A percentile compares a stretch with the other conserved stretches of the same genome.
Conservation (phyloP, 208 protist species). For the Leishmania martiniquensis region DNA sequence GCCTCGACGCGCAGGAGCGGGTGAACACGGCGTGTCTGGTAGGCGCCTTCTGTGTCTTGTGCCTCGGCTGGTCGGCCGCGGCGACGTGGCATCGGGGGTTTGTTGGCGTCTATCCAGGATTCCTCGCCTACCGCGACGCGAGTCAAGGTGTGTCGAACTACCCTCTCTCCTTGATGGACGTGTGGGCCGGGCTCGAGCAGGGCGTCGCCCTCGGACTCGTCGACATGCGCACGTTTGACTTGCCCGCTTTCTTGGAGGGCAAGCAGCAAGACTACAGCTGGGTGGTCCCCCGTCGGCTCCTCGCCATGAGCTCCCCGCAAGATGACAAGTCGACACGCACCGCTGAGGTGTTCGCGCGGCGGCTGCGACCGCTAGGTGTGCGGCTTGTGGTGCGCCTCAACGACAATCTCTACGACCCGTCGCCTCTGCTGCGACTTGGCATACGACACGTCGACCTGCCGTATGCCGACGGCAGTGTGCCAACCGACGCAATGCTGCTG, state of each 20-base stretch:
- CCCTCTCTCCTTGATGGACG: slow-evolving; percentile 84
- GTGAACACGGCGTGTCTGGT: slow-evolving; percentile 89
- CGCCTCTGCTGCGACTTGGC: slow-evolving; percentile 80
- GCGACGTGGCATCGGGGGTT: slow-evolving; percentile 65
- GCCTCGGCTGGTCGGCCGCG: slow-evolving; percentile 58
- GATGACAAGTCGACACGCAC: slow-evolving; percentile 36
- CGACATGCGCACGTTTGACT: slow-evolving; percentile 88
- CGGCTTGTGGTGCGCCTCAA: slow-evolving; percentile 95
- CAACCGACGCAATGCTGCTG: slow-evolving; percentile 82
- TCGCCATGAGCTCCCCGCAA: slow-evolving; percentile 92
- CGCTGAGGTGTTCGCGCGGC: slow-evolving; percentile 49
- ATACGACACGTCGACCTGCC: slow-evolving; percentile 94
- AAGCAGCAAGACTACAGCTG: slow-evolving; percentile 94
- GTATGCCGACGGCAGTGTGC: slow-evolving; percentile 93
- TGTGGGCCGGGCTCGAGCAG: slow-evolving; percentile 69
- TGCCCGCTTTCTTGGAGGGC: slow-evolving; percentile 86
- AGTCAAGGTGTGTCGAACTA: slow-evolving; percentile 82
- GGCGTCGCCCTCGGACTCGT: slow-evolving; percentile 81
- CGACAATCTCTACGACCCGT: slow-evolving; percentile 90
- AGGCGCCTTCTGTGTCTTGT: slow-evolving; percentile 71
- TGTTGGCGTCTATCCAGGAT: slow-evolving; percentile 66
- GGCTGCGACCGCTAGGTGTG: slow-evolving; percentile 77
- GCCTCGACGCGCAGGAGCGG: slow-evolving; percentile 74
- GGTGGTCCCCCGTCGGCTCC: slow-evolving; percentile 93
- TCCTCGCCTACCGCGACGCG: slow-evolving; percentile 95